Percentiles rank a stretch among this genome's conserved stretches.
These are phyloP conservation scores for Osmozyma mogii DNA, from an alignment of 805 yeast genomes.

Conservation along the genomic window DNA sequence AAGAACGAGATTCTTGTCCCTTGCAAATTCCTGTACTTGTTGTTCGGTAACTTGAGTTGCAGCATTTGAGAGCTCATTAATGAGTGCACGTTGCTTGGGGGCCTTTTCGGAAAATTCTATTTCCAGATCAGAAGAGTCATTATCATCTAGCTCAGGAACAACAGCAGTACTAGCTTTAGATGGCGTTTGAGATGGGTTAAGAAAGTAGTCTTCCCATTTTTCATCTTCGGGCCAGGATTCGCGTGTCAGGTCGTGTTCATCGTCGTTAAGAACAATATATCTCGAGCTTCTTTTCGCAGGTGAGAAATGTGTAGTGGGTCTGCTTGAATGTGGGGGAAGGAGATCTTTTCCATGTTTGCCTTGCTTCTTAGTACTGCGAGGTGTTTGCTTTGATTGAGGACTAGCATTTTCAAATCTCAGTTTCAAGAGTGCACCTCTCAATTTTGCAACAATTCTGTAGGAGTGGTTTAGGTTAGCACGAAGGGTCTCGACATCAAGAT, in stretches of 20 bases:
- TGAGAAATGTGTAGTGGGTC: constrained; percentile 19
- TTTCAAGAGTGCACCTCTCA: constrained; percentile 44
- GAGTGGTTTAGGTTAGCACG: constrained; percentile 59
- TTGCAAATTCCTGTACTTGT: constrained; percentile 27
- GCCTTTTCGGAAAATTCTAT: constrained; percentile 6
- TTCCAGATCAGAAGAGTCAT: constrained; percentile 22
- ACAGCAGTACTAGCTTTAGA: constrained; percentile 14
- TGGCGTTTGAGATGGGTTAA: constrained; percentile 16
- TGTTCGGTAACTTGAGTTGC: constrained; percentile 10
- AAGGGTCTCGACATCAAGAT: constrained; percentile 58
- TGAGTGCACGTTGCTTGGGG: constrained; percentile 11
- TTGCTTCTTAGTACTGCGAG: constrained; percentile 10
- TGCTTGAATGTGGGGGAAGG: constrained; percentile 10
- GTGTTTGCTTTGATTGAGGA: constrained; percentile 24
- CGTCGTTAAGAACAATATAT: constrained; percentile 22
- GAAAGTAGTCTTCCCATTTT: constrained; percentile 35
- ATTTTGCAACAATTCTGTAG: constrained; percentile 51
- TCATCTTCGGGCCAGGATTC: constrained; percentile 12
- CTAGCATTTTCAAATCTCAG: constrained; percentile 21
- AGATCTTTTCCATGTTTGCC: constrained; percentile 7
- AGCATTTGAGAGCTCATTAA: constrained; percentile 11
- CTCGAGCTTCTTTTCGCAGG: constrained; percentile 32
- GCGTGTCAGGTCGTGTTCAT: constrained; percentile 10
- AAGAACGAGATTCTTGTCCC: constrained; percentile 23
- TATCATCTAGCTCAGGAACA: constrained; percentile 20